Percentiles rank a stretch among this genome's conserved stretches.
Conservation (phyloP, 176 grass and related monocot species). For the Musa beccarii region DNA sequence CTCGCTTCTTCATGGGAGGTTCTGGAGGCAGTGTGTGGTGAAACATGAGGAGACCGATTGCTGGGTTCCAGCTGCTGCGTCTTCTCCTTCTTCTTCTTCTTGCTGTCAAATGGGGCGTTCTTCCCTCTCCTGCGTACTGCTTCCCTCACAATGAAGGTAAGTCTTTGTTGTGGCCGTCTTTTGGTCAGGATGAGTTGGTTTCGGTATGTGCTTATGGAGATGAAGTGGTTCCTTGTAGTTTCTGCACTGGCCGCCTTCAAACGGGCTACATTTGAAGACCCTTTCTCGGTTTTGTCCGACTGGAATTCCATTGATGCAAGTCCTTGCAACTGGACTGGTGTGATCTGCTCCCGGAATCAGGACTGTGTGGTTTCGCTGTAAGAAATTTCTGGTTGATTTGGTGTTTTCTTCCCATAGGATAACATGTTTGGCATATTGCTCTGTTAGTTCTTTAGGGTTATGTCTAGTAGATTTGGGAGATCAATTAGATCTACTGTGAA, state of each 20-base stretch:
- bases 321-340: conserved; percentile 85
- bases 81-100: conserved; percentile 16
- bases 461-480: background rate
- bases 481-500: background rate
- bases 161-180: background rate
- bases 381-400: conserved; percentile 20
- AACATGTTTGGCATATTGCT: background rate
- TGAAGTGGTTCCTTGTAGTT: conserved; percentile 31
- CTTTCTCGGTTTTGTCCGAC: conserved; percentile 61
- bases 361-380: conserved; percentile 75
- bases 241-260: conserved; percentile 59
- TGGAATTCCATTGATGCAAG: conserved; percentile 47
- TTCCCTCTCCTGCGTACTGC: background rate
- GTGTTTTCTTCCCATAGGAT: background rate
- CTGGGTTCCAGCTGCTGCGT: background rate
- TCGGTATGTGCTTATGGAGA: background rate
- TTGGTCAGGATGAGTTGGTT: too few relatives aligned
- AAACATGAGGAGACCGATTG: background rate
- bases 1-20: conserved; percentile 2
- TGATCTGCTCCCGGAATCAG: conserved; percentile 56
- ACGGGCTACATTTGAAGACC: conserved; percentile 68
- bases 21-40: background rate
- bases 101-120: conserved; percentile 1
- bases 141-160: conserved; percentile 10
- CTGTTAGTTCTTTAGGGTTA: background rate